Evolutionary conservation across 1,284 basidiomycete species (phyloP).

Genomic region (Ustilago shanxiensis): DNA sequence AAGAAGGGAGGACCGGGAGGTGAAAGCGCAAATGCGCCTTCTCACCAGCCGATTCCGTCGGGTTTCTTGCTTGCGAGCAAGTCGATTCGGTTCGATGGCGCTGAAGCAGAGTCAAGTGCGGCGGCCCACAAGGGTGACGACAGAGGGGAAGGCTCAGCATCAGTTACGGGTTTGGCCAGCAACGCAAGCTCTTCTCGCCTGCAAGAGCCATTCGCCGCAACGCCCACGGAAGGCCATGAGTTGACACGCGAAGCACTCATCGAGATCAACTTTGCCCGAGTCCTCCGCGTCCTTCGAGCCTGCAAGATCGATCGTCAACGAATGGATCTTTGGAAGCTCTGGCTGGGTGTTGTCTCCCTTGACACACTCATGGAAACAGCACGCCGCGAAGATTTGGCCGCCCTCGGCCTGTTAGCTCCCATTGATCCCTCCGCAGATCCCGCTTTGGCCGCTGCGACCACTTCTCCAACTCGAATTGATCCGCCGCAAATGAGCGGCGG

Average conservation of each 20-base stretch:
- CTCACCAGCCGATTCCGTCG: slow-evolving; percentile 36
- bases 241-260: slow-evolving; percentile 62
- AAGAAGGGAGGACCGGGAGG: slow-evolving; percentile 4
- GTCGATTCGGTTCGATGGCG: slow-evolving; percentile 30
- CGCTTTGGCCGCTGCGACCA: neutral
- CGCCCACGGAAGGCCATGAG: slow-evolving; percentile 34
- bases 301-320: slow-evolving; percentile 65
- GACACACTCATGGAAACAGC: slow-evolving; percentile 36
- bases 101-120: neutral
- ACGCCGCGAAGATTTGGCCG: slow-evolving; percentile 34
- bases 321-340: slow-evolving; percentile 64
- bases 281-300: slow-evolving; percentile 55
- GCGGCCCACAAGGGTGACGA: neutral
- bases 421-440: slow-evolving; percentile 11
- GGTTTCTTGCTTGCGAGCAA: slow-evolving; percentile 13
- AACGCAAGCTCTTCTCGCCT: slow-evolving; percentile 2
- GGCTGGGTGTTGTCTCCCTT: slow-evolving; percentile 58
- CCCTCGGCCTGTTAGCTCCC: slow-evolving; percentile 27
- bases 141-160: neutral
- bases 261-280: slow-evolving; percentile 63
- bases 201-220: slow-evolving; percentile 25
- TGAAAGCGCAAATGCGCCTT: neutral
- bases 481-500: slow-evolving; percentile 38
- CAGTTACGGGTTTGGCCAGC: neutral
- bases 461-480: slow-evolving; percentile 8